These are phyloP conservation scores for Mycena kentingensis DNA, from an alignment of 768 basidiomycete genomes.

Conservation along the genomic window DNA sequence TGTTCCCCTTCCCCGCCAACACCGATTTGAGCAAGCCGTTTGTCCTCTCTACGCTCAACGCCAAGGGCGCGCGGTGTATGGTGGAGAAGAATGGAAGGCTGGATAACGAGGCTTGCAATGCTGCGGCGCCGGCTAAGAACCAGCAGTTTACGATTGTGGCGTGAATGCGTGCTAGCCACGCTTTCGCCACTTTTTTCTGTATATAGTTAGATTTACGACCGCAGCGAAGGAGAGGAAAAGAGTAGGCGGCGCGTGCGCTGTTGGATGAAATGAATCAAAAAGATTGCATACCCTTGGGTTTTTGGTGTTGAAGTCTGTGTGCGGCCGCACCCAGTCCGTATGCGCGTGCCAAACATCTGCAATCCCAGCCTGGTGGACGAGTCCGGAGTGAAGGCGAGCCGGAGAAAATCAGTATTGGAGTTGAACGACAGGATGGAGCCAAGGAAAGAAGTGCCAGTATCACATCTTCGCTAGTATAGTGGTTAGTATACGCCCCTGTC, in stretches of 20 bases:
- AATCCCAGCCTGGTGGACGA: too few relatives aligned
- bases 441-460: too few relatives aligned
- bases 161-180: background rate
- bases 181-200: background rate
- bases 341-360: too few relatives aligned
- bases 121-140: slow-evolving; percentile 7
- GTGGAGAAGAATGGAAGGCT: slow-evolving; percentile 16
- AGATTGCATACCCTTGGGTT: too few relatives aligned
- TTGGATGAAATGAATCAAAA: background rate
- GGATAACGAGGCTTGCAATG: slow-evolving; percentile 8
- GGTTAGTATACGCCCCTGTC: too few relatives aligned
- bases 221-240: too few relatives aligned
- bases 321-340: too few relatives aligned
- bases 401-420: too few relatives aligned
- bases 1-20: slow-evolving; percentile 18
- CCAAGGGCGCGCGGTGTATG: slow-evolving; percentile 8
- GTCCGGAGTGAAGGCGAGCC: too few relatives aligned
- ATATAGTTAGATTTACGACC: background rate
- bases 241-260: background rate
- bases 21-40: slow-evolving; percentile 5
- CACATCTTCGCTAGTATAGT: too few relatives aligned
- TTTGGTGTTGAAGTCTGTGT: too few relatives aligned
- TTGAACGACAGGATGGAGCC: too few relatives aligned
- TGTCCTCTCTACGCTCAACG: slow-evolving; percentile 11
- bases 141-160: slow-evolving; percentile 23